These are phyloP conservation scores for Chytriomyces confervae DNA, from an alignment of 192 early-diverging fungal genomes.

Conservation along the genomic window DNA sequence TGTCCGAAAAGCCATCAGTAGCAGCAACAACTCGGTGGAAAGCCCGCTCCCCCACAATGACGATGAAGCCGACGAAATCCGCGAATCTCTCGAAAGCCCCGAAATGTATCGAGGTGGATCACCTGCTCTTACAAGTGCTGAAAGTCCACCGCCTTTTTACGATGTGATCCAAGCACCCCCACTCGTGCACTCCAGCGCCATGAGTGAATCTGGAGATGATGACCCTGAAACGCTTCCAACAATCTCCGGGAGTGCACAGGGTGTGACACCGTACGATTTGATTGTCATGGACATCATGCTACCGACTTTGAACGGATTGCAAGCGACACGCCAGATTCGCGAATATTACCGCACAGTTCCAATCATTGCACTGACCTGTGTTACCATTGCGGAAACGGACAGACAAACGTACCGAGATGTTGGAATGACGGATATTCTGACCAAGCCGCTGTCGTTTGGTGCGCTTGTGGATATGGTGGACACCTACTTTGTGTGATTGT, in stretches of 20 bases:
- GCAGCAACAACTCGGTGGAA: not conserved
- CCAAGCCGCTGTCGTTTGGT: slow-evolving; percentile 2
- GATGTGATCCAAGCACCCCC: not conserved
- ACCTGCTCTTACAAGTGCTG: not conserved
- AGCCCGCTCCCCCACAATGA: not conserved
- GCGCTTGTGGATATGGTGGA: slow-evolving; percentile 5
- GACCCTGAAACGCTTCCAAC: not conserved
- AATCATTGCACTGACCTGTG: slow-evolving; percentile 17
- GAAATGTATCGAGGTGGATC: too few relatives aligned
- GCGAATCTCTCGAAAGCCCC: too few relatives aligned
- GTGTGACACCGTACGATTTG: slow-evolving; percentile 2
- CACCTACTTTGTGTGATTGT: not conserved
- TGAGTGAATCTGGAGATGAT: not conserved
- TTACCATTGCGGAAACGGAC: slow-evolving; percentile 10
- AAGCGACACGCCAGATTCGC: slow-evolving; percentile 22
- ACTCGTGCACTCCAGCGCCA: not conserved
- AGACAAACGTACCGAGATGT: slow-evolving; percentile 12
- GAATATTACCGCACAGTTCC: not conserved
- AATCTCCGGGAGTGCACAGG: not conserved
- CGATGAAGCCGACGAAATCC: too few relatives aligned
- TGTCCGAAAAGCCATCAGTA: slow-evolving; percentile 2
- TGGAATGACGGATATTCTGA: slow-evolving; percentile 19
- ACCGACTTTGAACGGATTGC: slow-evolving; percentile 23
- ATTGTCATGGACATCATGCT: slow-evolving; percentile 32
- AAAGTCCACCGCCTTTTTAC: not conserved